Percentiles rank a stretch among this genome's conserved stretches.
These are phyloP conservation scores for Exophiala dermatitidis DNA, from an alignment of 2,329 filamentous ascomycete species.

Conservation along the genomic window DNA sequence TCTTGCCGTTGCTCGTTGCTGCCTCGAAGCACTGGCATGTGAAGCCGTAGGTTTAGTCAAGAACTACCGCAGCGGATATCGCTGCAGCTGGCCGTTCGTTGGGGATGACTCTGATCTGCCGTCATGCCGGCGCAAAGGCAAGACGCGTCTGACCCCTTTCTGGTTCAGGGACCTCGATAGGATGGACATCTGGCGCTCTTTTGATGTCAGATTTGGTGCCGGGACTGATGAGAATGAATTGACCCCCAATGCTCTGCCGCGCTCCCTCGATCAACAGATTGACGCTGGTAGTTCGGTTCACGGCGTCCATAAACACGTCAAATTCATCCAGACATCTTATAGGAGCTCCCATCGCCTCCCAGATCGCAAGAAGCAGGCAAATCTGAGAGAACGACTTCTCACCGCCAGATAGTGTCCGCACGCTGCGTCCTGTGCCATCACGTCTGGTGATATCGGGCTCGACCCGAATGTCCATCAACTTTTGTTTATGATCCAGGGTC, in stretches of 20 bases:
- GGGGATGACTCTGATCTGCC: neutral
- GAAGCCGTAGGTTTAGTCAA: too few relatives aligned
- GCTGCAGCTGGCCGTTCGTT: neutral
- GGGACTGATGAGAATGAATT: conserved; percentile 94
- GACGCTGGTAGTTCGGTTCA: conserved; percentile 88
- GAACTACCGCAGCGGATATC: too few relatives aligned
- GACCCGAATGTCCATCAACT: conserved; percentile 69
- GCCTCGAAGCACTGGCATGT: neutral
- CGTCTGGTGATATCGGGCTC: conserved; percentile 63
- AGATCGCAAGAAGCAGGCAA: conserved; percentile 82
- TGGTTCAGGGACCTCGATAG: conserved; percentile 41
- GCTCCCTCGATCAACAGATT: conserved; percentile 90
- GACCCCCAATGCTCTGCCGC: conserved; percentile 75
- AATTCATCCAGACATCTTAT: conserved; percentile 95
- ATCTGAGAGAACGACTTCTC: conserved; percentile 98
- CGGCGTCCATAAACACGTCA: conserved; percentile 98
- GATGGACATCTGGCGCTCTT: conserved; percentile 39
- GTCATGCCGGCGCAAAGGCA: conserved; percentile 28
- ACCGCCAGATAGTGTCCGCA: conserved; percentile 87
- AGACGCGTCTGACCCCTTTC: conserved; percentile 40
- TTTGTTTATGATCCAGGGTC: conserved; percentile 66
- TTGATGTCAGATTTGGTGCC: conserved; percentile 61
- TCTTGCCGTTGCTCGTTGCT: neutral
- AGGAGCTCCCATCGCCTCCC: conserved; percentile 96
- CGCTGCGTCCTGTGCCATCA: conserved; percentile 65